These are phyloP conservation scores for Arthrinium phaeospermum DNA, from an alignment of 2,329 filamentous ascomycete genomes.

Conservation along the genomic window DNA sequence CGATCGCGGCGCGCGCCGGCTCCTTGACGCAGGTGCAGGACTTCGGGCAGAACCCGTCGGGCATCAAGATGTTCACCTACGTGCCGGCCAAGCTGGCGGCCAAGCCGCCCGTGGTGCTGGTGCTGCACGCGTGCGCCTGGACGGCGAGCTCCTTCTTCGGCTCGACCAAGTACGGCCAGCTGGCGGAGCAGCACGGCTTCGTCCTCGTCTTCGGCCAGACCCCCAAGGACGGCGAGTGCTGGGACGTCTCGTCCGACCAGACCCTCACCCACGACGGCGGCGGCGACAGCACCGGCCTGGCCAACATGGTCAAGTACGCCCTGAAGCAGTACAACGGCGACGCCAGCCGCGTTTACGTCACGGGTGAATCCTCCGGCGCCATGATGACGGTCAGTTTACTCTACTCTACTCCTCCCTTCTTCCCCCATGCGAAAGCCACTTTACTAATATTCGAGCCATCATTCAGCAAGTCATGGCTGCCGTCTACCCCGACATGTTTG, in stretches of 20 bases:
- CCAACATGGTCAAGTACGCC: conserved; percentile 63
- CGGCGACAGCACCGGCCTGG: conserved; percentile 59
- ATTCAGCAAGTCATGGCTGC: conserved; percentile 50
- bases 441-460: background rate
- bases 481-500: conserved; percentile 54
- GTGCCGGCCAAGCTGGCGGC: conserved; percentile 42
- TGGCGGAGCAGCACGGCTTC: conserved; percentile 48
- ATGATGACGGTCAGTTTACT: conserved; percentile 52
- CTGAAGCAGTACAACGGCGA: conserved; percentile 57
- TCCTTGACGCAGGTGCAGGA: conserved; percentile 35
- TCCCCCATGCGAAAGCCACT: background rate
- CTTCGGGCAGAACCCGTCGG: conserved; percentile 44
- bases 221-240: conserved; percentile 58
- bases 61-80: conserved; percentile 52
- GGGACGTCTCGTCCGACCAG: conserved; percentile 60
- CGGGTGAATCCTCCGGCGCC: conserved; percentile 51
- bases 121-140: conserved; percentile 60
- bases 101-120: conserved; percentile 56
- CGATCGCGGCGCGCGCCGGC: conserved; percentile 22
- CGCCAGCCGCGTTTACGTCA: conserved; percentile 55
- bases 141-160: conserved; percentile 54
- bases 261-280: conserved; percentile 55
- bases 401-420: conserved; percentile 11
- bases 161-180: conserved; percentile 52
- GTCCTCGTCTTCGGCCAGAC: conserved; percentile 61